Conservation (phyloP, 805 yeast species). For the Zygosaccharomyces kombuchaensis region DNA sequence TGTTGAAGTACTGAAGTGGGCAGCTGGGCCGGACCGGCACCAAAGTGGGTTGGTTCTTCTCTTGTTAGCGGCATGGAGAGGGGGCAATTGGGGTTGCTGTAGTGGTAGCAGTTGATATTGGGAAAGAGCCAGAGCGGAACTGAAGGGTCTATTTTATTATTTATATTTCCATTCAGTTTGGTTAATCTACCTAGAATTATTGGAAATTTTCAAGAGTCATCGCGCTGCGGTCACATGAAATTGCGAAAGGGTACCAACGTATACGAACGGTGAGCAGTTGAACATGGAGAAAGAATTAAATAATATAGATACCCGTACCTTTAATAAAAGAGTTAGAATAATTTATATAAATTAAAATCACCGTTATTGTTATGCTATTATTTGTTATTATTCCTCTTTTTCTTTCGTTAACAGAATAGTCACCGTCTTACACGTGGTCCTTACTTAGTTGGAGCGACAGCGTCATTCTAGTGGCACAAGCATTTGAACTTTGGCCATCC, state of each 20-base stretch:
- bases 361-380: no score
- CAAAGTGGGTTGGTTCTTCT: conserved; percentile 78
- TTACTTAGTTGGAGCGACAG: no score
- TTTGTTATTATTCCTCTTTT: no score
- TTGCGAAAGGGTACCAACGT: neutral
- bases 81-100: neutral
- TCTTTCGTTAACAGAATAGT: no score
- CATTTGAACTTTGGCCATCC: no score
- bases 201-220: conserved; percentile 3
- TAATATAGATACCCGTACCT: no score
- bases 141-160: neutral
- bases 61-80: conserved; percentile 44
- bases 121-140: neutral
- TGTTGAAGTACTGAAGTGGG: conserved; percentile 81
- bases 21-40: conserved; percentile 97
- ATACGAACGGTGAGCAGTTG: neutral
- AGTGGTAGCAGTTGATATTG: neutral
- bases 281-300: no score
- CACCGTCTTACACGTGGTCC: no score
- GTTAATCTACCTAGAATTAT: neutral
- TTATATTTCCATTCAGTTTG: neutral
- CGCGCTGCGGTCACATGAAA: neutral
- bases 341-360: no score
- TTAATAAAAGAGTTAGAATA: no score
- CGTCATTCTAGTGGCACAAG: no score